Percentiles rank a stretch among this genome's conserved stretches.
Conservation (phyloP, 257 asterid genomes). For the Euphrasia confusa region DNA sequence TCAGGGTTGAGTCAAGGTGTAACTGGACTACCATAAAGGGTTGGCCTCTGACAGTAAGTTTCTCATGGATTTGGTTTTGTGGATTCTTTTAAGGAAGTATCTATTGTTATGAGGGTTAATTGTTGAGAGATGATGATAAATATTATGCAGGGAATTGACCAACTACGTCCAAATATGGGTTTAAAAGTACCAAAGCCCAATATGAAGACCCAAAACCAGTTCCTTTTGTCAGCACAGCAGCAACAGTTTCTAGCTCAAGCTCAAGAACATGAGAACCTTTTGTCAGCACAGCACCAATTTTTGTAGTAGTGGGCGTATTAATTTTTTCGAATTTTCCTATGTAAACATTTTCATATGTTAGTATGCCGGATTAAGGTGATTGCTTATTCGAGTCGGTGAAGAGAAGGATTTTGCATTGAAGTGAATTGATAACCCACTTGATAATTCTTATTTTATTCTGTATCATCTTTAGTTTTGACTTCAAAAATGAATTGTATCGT, state of each 20-base stretch:
- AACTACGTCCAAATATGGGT: conserved; percentile 66
- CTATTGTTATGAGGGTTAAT: conserved; percentile 3
- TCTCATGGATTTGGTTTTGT: conserved; percentile 19
- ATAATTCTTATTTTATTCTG: no score
- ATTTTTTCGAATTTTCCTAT: no score
- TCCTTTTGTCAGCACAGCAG: conserved; percentile 70
- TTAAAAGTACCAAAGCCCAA: conserved; percentile 76
- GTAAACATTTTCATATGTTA: no score
- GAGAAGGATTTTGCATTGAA: no score
- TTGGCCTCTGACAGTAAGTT: conserved; percentile 86
- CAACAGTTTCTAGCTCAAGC: conserved; percentile 80
- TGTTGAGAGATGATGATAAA: conserved; percentile 15
- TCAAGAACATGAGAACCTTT: conserved; percentile 65
- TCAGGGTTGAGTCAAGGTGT: conserved; percentile 77
- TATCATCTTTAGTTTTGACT: no score
- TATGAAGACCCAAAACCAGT: conserved; percentile 61
- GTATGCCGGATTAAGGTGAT: no score
- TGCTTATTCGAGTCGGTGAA: no score
- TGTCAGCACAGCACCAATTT: no score
- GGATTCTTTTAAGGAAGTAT: conserved; percentile 15
- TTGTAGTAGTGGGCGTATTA: no score
- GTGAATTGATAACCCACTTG: no score
- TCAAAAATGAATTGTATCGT: no score
- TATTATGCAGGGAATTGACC: conserved; percentile 67
- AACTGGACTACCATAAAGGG: conserved; percentile 77